Evolutionary conservation across 2,329 filamentous ascomycete species (phyloP), one percentile per base, ranked within the genome.

Genomic region (Drechslera avenae): DNA sequence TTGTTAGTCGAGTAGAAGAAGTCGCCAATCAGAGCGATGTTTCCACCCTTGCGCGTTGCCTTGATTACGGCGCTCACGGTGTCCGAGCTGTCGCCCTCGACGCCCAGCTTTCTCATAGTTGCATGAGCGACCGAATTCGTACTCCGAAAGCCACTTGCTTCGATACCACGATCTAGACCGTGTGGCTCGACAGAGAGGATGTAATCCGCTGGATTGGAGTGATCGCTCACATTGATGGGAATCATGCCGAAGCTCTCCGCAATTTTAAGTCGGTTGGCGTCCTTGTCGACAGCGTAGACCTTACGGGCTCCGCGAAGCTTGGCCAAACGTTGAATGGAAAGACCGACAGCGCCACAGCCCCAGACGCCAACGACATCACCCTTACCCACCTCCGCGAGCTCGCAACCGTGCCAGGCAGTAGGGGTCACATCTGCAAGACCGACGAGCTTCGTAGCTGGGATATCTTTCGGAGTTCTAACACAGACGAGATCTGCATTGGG

Each of bases 221-320:
- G 43, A 10, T 30, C 17, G 8, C 35, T 28, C n/a, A 51, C 47
- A n/a, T 51, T 33, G 34, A 51, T 16, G 4, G 47, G 47, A n/a
- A 51, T 51, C 47, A 46, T 46, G 16, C 43, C 43, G 14, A 39
- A 39, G 9, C 34, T 39, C 17, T 30, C 23, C 6, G 49, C 49
- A 10, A 52, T 36, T 3, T 23, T n/a, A 21, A 52, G 42, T 3
- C 49, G 42, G 5, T 52, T 5, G 5, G 17, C 34, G 31, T 52
- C 42, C 14, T 42, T 46, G 37, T 73, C 71, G n/a, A 73, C 59
- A n/a, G 57, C 55, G 46, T 68, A 73, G 3, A 72, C 67, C 9
- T 49, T 56, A 9, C 46, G 45, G 6, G 68, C 68, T 5, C 70
- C 68, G 8, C 68, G 56, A 5, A 72, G 46, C 12, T 66, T 43